Conservation (phyloP, 2,329 filamentous ascomycete species). For the Sarocladium strictum region DNA sequence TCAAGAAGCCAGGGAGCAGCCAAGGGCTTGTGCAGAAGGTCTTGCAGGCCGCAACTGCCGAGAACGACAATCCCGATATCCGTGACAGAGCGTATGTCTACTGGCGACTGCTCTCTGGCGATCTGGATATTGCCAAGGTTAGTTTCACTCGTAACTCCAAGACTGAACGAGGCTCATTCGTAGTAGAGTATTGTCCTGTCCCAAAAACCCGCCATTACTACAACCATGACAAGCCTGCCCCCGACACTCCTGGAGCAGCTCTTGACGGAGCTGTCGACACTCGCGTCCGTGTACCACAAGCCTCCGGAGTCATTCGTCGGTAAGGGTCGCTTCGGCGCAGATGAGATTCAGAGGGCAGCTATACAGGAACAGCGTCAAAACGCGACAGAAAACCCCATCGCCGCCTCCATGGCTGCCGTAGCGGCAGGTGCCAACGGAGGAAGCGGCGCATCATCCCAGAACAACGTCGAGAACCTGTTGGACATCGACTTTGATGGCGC, state of each 20-base stretch:
- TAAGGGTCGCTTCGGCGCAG: conserved; percentile 87
- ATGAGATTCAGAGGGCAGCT: conserved; percentile 88
- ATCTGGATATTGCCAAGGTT: conserved; percentile 84
- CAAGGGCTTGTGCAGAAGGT: conserved; percentile 92
- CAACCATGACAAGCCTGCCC: conserved; percentile 87
- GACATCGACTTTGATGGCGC: conserved; percentile 96
- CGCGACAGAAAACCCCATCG: conserved; percentile 88
- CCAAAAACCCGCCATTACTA: conserved; percentile 88
- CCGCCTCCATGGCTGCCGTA: conserved; percentile 72
- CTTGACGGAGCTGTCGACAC: conserved; percentile 84
- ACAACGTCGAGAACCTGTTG: conserved; percentile 87
- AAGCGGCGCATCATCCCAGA: conserved; percentile 49
- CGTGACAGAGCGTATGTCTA: conserved; percentile 96
- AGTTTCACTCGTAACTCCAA: conserved; percentile 14
- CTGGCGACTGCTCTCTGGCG: conserved; percentile 91
- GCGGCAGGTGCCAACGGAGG: conserved; percentile 59
- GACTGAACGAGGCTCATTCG: conserved; percentile 7
- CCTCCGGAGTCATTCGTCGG: conserved; percentile 97
- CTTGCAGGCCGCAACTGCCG: conserved; percentile 82
- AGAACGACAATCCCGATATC: conserved; percentile 97
- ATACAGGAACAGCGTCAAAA: conserved; percentile 96
- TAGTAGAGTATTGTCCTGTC: conserved; percentile 77
- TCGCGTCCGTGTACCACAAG: conserved; percentile 98
- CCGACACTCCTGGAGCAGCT: conserved; percentile 80
- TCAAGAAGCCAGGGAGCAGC: conserved; percentile 91